phyloP scores from a whole-genome alignment of 1,284 basidiomycete genomes.

The Vanrija pseudolonga region DNA sequence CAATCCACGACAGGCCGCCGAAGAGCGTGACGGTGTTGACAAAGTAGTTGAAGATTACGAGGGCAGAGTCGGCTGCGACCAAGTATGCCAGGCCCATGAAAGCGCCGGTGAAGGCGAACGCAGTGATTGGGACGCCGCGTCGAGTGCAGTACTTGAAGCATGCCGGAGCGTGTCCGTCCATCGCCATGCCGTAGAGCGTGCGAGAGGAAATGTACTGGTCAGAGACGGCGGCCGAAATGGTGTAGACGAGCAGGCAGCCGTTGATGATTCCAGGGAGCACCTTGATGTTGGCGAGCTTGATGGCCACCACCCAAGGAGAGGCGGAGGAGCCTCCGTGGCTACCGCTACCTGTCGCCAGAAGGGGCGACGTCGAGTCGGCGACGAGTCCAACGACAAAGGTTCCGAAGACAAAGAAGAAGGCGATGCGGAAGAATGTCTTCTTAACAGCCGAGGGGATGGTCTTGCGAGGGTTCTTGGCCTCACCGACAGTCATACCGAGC shows the following conservation, averaged over 20 bases:
- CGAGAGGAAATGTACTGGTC: conserved; percentile 56
- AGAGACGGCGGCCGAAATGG: conserved; percentile 57
- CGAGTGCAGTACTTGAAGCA: conserved; percentile 52
- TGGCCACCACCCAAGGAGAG: conserved; percentile 70
- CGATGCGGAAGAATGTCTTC: conserved; percentile 57
- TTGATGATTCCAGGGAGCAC: conserved; percentile 53
- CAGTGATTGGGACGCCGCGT: conserved; percentile 50
- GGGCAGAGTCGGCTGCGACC: conserved; percentile 22
- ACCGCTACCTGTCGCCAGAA: conserved; percentile 4
- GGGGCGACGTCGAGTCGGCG: conserved; percentile 43
- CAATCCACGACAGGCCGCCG: conserved; percentile 69
- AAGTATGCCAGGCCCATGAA: conserved; percentile 47
- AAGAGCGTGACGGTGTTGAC: conserved; percentile 65
- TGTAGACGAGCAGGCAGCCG: conserved; percentile 39
- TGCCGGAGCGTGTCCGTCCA: conserved; percentile 54
- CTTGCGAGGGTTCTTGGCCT: conserved; percentile 57
- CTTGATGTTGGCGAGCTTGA: conserved; percentile 49
- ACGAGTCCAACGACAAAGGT: conserved; percentile 62
- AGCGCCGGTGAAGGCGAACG: conserved; percentile 43
- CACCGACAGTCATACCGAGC: conserved; percentile 52
- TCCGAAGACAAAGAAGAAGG: conserved; percentile 61
- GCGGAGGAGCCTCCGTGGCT: conserved; percentile 60
- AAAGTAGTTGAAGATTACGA: conserved; percentile 63
- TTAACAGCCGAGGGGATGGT: conserved; percentile 59
- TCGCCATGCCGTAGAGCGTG: conserved; percentile 55